Base-by-base conservation (phyloP, 441 rosid species). In the Eruca vesicaria region DNA sequence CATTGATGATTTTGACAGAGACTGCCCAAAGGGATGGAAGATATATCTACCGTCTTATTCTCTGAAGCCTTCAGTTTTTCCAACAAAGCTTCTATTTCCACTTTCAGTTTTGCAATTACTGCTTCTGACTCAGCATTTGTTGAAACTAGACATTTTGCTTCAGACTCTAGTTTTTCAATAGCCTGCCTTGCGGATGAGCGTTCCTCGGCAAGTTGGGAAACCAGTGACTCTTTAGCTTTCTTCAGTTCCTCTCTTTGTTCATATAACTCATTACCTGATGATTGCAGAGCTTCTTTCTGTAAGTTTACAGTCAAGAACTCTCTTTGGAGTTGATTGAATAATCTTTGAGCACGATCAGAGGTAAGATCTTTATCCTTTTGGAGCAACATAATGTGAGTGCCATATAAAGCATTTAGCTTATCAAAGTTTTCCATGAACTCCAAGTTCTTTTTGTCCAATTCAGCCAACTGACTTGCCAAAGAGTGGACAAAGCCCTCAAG, bases 151-250 rank as follows among this genome's bases (percentile, higher is more conserved):
- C 26, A 75, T 79, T 88, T 86, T 63, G 87, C 88, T 82, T 93
- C 96, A 59, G 86, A 78, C 80, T 91, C 89, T 81, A 93, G 78
- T 36, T 55, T 79, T 74, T 68, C 84, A 64, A 92, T 87, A 72
- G 75, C 87, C 82, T 85, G 86, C 74, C 73, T 77, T 66, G 99
- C 78, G 58, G 78, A 64, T 55, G 32, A 81, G 73, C 85, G 68
- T 68, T 86, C 92, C 76, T 82, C 86, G 10, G 86, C 78, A 69
- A 86, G 86, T 69, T 86, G 84, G 50, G 83, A 83, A 73, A 53
- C 74, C 11, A 84, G 57, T 48, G 86, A 78, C 78, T 85, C 86
- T 23, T 84, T 88, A 50, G 76, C 85, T 79, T 85, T 86, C 85
- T 86, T 84, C 75, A 87, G 89, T 35, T 86, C 92, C 66, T 31